phyloP scores from a whole-genome alignment of 2,329 filamentous ascomycete species.

The Exophiala viscosa region DNA sequence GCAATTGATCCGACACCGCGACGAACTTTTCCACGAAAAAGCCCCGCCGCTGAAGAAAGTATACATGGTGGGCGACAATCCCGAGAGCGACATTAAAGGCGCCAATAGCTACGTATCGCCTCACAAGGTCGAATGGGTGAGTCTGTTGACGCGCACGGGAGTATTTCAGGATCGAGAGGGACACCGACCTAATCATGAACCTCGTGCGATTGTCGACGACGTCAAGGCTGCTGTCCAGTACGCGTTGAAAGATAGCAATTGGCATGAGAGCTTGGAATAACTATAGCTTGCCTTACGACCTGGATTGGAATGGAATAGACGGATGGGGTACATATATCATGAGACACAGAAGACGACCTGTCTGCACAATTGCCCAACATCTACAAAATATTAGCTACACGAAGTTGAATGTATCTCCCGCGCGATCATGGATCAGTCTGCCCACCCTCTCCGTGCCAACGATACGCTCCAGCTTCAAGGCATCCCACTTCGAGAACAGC shows the following conservation, averaged over 20 bases:
- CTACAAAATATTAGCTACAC: conserved; percentile 51
- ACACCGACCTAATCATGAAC: conserved; percentile 55
- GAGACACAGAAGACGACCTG: too few species aligned
- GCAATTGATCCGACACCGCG: conserved; percentile 61
- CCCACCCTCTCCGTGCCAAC: conserved; percentile 77
- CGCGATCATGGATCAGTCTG: conserved; percentile 77
- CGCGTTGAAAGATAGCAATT: conserved; percentile 59
- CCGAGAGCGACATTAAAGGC: conserved; percentile 83
- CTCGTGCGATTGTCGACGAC: conserved; percentile 66
- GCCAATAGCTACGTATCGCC: conserved; percentile 71
- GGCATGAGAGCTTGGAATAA: conserved; percentile 27
- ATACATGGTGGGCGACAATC: conserved; percentile 93
- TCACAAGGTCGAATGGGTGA: conserved; percentile 65
- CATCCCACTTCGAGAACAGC: conserved; percentile 85
- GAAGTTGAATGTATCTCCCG: conserved; percentile 91
- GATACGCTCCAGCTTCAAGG: conserved; percentile 80
- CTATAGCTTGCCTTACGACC: neutral
- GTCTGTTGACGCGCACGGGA: conserved; percentile 55
- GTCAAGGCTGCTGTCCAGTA: conserved; percentile 74
- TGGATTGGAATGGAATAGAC: too few species aligned
- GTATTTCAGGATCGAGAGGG: conserved; percentile 61
- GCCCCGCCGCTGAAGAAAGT: conserved; percentile 61
- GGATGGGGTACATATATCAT: too few species aligned
- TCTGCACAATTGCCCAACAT: neutral
- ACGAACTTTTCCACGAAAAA: conserved; percentile 39